Conservation (phyloP, 331 rosid genomes). For the Rhamnella rubrinervis region DNA sequence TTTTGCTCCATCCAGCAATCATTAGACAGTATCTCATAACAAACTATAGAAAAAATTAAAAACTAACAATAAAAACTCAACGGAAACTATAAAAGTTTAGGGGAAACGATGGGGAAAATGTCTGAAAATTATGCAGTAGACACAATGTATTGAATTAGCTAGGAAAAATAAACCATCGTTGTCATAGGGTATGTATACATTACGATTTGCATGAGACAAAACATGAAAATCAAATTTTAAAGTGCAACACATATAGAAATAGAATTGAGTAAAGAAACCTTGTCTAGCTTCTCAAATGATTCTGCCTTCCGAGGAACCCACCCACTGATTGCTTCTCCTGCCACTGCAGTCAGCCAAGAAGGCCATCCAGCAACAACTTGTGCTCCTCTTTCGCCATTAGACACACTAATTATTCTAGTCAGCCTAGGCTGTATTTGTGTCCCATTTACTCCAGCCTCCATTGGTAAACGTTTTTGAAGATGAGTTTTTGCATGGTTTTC, state of each 20-base stretch:
- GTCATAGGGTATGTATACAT: neutral
- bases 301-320: slow-evolving; percentile 88
- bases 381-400: slow-evolving; percentile 59
- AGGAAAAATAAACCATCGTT: neutral
- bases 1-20: too few species aligned
- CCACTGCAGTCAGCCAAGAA: slow-evolving; percentile 82
- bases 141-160: too few species aligned
- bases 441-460: slow-evolving; percentile 26
- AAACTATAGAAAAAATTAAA: too few species aligned
- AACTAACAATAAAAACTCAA: too few species aligned
- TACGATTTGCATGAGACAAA: neutral
- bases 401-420: slow-evolving; percentile 32
- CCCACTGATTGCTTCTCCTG: slow-evolving; percentile 80
- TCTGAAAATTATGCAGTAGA: too few species aligned
- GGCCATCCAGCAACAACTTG: slow-evolving; percentile 89
- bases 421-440: slow-evolving; percentile 27
- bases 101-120: too few species aligned
- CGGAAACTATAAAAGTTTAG: too few species aligned
- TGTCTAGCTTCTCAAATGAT: slow-evolving; percentile 76
- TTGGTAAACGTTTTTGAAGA: slow-evolving; percentile 22
- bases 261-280: slow-evolving; percentile 37
- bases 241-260: neutral
- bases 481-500: slow-evolving; percentile 35
- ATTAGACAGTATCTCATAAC: too few species aligned
- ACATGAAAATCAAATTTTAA: neutral